Evolutionary conservation across 2,329 filamentous ascomycete genomes (phyloP), one percentile per base, ranked within the genome.

Genomic region (Stachybotrys chartarum): DNA sequence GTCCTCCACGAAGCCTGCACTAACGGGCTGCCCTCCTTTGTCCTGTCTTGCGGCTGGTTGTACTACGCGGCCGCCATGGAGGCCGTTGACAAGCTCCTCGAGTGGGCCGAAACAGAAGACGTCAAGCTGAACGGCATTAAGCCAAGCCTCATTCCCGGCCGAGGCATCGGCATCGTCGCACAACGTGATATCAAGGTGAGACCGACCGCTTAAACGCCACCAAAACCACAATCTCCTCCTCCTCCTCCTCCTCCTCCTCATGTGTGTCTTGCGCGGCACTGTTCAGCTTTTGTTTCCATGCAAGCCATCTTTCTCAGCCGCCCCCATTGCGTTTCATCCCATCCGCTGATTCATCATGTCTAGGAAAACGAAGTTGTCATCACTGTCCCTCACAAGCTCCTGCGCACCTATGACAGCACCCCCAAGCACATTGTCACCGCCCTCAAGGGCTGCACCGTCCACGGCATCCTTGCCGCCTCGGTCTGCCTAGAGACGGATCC

Each of bases 401-500:
- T 95, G 49, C 75, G 90, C 53, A 87, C 85, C 31, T 74, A 84
- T 35, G 77, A 85, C 32, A 80, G 80, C 0, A 75, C 88, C 10
- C 80, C 84, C 7, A 72, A 75, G 44, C 59, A 71, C 1, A 79
- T 91, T 52, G 71, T 76, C 31, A 67, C 72, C 18, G 75, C 74
- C 39, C 76, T 88, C 3, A 76, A 80, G 0, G 75, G 77, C 56
- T 79, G 82, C 47, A 81, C 84, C 1, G 79, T 88, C 14, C 90
- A 95, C 58, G 87, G 85, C 6, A 78, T 90, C 18, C 74, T 95
- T 1, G 88, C 90, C 10, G 81, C 86, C 1, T 83, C 86, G 59
- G 73, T 92, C 12, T 79, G 82, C 6, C 74, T 86, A 18, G 77
- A 84, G 54, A 68, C 70, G 5, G 70, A 64, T 69, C 64, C 72